A percentile compares a stretch with the other conserved stretches of the same genome.
phyloP scores from a whole-genome alignment of 129 eudicot species.

The Lactuca saligna region DNA sequence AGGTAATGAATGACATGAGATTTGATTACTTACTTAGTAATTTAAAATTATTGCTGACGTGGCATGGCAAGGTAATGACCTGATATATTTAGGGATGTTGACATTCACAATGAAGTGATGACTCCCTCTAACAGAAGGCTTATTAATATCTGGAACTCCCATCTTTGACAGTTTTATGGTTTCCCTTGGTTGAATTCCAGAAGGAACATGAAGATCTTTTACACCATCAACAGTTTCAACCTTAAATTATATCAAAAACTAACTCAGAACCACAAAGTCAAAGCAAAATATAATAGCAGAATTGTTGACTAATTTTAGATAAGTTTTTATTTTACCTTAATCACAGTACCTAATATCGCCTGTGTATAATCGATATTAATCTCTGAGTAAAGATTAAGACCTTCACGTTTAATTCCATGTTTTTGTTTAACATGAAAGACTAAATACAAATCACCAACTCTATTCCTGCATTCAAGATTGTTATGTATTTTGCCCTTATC shows the following conservation, averaged over 20 bases:
- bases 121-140: slow-evolving; percentile 75
- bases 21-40: slow-evolving; percentile 6
- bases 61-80: slow-evolving; percentile 32
- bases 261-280: neutral
- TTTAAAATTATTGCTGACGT: neutral
- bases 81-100: slow-evolving; percentile 66
- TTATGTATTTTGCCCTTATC: neutral
- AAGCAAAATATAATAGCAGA: neutral
- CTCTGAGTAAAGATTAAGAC: slow-evolving; percentile 73
- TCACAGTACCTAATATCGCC: slow-evolving; percentile 81
- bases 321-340: slow-evolving; percentile 55
- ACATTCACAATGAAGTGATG: slow-evolving; percentile 74
- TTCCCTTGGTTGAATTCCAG: slow-evolving; percentile 84
- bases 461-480: slow-evolving; percentile 53
- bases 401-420: slow-evolving; percentile 73
- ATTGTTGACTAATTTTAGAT: neutral
- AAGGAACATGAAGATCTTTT: slow-evolving; percentile 74
- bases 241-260: slow-evolving; percentile 37
- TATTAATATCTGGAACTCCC: slow-evolving; percentile 86
- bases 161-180: slow-evolving; percentile 57
- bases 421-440: slow-evolving; percentile 63
- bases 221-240: slow-evolving; percentile 88
- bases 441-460: slow-evolving; percentile 74
- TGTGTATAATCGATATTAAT: slow-evolving; percentile 73
- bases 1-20: neutral